Conservation (phyloP, 2,329 filamentous ascomycete genomes). For the Fusarium praegraminearum region DNA sequence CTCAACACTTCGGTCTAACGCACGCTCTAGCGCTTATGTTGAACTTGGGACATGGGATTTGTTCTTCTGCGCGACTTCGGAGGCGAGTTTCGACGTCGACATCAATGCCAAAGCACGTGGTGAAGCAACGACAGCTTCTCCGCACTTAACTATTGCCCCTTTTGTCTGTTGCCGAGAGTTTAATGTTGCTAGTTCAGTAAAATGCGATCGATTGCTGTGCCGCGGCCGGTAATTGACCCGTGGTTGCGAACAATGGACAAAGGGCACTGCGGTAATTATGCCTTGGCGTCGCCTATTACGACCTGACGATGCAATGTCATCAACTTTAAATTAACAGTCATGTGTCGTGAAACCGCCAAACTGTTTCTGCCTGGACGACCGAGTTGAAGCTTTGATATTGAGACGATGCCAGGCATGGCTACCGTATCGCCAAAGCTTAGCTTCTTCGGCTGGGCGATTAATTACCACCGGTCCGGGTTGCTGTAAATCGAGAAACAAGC, state of each 20-base stretch:
- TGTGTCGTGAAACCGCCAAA: slow-evolving; percentile 5
- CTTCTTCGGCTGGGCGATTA: background rate
- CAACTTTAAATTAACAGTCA: slow-evolving; percentile 17
- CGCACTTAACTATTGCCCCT: slow-evolving; percentile 19
- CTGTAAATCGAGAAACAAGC: slow-evolving; percentile 3
- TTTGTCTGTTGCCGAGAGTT: slow-evolving; percentile 16
- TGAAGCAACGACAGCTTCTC: slow-evolving; percentile 18
- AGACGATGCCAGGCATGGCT: slow-evolving; percentile 5
- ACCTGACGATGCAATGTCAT: background rate
- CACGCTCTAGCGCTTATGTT: slow-evolving; percentile 28
- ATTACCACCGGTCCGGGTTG: slow-evolving; percentile 4
- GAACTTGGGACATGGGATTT: background rate
- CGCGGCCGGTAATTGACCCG: slow-evolving; percentile 33
- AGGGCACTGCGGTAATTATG: background rate
- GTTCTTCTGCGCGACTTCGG: slow-evolving; percentile 12
- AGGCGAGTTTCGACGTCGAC: slow-evolving; percentile 7
- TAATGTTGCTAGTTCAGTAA: background rate
- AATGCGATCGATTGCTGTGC: background rate
- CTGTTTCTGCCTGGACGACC: background rate
- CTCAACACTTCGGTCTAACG: slow-evolving; percentile 1
- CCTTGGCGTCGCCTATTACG: slow-evolving; percentile 2
- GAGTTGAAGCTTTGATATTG: slow-evolving; percentile 9
- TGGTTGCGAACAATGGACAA: slow-evolving; percentile 8
- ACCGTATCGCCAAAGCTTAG: background rate
- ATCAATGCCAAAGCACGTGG: slow-evolving; percentile 21